phyloP scores from a whole-genome alignment of 1,284 basidiomycete species.

The Ustilago trichophora region DNA sequence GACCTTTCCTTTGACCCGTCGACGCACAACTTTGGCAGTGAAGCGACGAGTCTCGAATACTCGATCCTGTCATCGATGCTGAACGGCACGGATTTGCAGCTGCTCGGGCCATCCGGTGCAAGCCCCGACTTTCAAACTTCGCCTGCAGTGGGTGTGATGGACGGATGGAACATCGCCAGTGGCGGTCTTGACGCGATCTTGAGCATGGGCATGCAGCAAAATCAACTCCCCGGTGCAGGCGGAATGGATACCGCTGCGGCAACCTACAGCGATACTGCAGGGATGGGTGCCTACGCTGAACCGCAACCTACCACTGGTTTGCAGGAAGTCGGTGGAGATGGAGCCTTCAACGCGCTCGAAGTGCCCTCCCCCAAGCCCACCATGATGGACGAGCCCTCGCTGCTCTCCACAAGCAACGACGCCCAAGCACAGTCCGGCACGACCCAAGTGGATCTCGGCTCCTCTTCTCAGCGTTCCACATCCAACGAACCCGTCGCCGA shows the following conservation, averaged over 20 bases:
- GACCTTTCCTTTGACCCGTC: conserved; percentile 73
- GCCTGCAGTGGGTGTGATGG: conserved; percentile 53
- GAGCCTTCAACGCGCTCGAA: conserved; percentile 50
- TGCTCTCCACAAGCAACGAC: not conserved
- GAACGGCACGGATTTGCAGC: conserved; percentile 58
- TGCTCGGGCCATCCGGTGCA: conserved; percentile 42
- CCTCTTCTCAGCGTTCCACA: conserved; percentile 31
- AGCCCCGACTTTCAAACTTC: conserved; percentile 51
- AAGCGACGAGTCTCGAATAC: conserved; percentile 89
- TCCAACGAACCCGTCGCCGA: conserved; percentile 45
- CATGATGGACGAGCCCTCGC: conserved; percentile 22
- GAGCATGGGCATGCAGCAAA: conserved; percentile 14
- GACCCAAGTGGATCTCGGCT: conserved; percentile 37
- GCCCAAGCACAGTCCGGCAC: not conserved
- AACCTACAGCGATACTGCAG: conserved; percentile 38
- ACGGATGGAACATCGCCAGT: conserved; percentile 48
- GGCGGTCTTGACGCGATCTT: conserved; percentile 30
- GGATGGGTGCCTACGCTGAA: no score
- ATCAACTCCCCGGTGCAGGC: conserved; percentile 19
- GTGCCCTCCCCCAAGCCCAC: conserved; percentile 45
- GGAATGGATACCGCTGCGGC: conserved; percentile 36
- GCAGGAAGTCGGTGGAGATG: conserved; percentile 26
- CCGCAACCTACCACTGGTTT: no score
- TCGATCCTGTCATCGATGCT: conserved; percentile 90
- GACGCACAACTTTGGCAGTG: conserved; percentile 78